Evolutionary conservation across 805 yeast species (phyloP).

Genomic region (Candida xyloterini): DNA sequence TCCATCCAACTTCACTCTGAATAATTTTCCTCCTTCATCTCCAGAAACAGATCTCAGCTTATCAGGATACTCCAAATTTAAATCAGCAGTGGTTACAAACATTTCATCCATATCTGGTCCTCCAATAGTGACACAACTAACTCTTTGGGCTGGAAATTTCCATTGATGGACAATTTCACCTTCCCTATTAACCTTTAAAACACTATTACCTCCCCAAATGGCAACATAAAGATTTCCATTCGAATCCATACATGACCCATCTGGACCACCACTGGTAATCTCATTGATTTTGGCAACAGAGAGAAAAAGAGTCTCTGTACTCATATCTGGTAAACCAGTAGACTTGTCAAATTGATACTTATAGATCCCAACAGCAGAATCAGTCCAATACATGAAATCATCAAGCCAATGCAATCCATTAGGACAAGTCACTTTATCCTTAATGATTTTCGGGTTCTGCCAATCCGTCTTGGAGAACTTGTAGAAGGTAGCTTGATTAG

Average conservation of each 20-base stretch:
- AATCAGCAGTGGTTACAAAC: constrained; percentile 66
- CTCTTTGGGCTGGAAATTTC: constrained; percentile 54
- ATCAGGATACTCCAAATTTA: constrained; percentile 39
- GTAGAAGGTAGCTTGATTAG: constrained; percentile 55
- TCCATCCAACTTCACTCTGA: constrained; percentile 39
- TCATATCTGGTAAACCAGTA: constrained; percentile 29
- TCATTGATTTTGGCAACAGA: constrained; percentile 20
- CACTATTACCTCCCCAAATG: constrained; percentile 57
- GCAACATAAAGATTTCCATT: constrained; percentile 61
- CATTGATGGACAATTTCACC: constrained; percentile 53
- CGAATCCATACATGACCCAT: constrained; percentile 65
- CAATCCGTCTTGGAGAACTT: constrained; percentile 35
- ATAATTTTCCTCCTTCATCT: constrained; percentile 62
- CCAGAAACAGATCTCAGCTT: constrained; percentile 29
- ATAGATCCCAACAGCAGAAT: constrained; percentile 49
- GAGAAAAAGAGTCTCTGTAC: constrained; percentile 40
- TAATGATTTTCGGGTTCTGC: constrained; percentile 30
- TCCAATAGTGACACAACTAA: constrained; percentile 69
- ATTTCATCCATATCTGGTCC: constrained; percentile 56
- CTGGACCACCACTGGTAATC: constrained; percentile 62
- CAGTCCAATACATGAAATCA: constrained; percentile 49
- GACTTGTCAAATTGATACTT: constrained; percentile 39
- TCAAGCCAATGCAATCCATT: constrained; percentile 67
- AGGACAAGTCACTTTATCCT: constrained; percentile 50
- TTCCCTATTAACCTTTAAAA: constrained; percentile 48